A percentile compares a stretch with the other conserved stretches of the same genome.
These are phyloP conservation scores for Drosera spatulata DNA, from an alignment of 179 eudicot species.

Conservation along the genomic window DNA sequence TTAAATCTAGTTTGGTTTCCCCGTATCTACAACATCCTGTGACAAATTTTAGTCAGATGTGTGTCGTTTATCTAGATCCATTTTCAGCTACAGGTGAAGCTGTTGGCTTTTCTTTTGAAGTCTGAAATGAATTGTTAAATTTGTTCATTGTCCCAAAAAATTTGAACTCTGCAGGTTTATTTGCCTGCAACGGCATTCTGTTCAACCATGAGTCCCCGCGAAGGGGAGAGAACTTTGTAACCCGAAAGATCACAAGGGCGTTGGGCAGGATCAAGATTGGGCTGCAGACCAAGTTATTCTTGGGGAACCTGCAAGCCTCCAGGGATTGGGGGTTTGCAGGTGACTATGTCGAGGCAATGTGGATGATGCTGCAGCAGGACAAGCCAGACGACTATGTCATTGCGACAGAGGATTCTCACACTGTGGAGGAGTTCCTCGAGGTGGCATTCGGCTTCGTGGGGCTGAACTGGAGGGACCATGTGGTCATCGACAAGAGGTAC, in stretches of 20 bases:
- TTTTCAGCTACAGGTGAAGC: too few species aligned
- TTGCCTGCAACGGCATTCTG: constrained; percentile 86
- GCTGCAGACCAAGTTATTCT: constrained; percentile 75
- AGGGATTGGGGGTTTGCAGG: constrained; percentile 99
- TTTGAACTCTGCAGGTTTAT: constrained; percentile 28
- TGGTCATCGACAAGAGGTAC: constrained; percentile 77
- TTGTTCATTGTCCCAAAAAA: too few species aligned
- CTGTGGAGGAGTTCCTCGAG: constrained; percentile 81
- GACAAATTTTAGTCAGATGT: too few species aligned
- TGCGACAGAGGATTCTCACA: constrained; percentile 91
- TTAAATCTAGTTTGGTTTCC: too few species aligned
- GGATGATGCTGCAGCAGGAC: constrained; percentile 99
- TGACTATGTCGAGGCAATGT: constrained; percentile 99
- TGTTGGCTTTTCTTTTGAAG: too few species aligned
- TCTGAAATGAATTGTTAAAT: too few species aligned
- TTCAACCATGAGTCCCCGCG: constrained; percentile 92
- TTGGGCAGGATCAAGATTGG: constrained; percentile 89
- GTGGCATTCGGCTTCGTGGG: constrained; percentile 84
- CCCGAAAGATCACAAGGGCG: constrained; percentile 90
- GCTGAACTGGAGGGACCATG: constrained; percentile 85
- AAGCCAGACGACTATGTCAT: constrained; percentile 91
- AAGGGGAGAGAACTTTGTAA: constrained; percentile 97
- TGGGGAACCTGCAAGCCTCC: constrained; percentile 81
- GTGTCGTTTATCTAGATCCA: too few species aligned
- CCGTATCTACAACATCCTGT: too few species aligned